phyloP scores from a whole-genome alignment of 768 basidiomycete genomes.

The Fomitopsis serialis region DNA sequence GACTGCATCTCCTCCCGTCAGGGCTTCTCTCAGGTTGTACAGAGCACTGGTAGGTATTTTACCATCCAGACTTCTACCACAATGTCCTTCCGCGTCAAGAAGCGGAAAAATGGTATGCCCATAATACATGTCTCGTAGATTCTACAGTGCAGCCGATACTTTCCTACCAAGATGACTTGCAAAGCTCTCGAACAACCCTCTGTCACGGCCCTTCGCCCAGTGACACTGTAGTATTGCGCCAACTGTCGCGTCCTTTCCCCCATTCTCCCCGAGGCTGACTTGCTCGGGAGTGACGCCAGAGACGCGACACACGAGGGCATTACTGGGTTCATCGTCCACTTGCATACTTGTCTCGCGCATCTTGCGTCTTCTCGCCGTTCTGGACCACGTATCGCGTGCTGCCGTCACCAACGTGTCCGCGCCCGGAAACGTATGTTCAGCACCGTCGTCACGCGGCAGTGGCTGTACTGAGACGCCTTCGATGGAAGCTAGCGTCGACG shows the following conservation, averaged over 20 bases:
- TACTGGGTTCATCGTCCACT: background rate
- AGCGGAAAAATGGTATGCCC: too few species aligned
- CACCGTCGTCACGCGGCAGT: background rate
- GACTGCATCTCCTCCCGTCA: too few species aligned
- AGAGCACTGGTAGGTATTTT: too few species aligned
- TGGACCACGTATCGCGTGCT: conserved; percentile 60
- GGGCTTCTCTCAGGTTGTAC: too few species aligned
- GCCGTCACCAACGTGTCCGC: conserved; percentile 7
- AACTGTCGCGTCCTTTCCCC: conserved; percentile 1
- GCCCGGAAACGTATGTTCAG: background rate
- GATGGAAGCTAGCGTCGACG: conserved; percentile 29
- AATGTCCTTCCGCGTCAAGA: too few species aligned
- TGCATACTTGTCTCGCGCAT: conserved; percentile 7
- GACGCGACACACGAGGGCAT: conserved; percentile 20
- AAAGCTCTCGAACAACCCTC: conserved; percentile 61
- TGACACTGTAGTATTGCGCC: conserved; percentile 37
- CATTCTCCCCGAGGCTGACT: conserved; percentile 4
- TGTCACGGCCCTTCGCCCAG: conserved; percentile 60
- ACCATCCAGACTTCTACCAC: too few species aligned
- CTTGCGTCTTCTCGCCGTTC: conserved; percentile 53
- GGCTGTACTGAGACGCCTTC: conserved; percentile 18
- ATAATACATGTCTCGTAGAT: too few species aligned
- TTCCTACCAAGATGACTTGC: conserved; percentile 58
- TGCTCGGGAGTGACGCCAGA: conserved; percentile 7
- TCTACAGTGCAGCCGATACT: conserved; percentile 19